These are phyloP conservation scores for Pythium rhizo-oryzae DNA, from an alignment of 352 stramenopile genomes.

Conservation along the genomic window DNA sequence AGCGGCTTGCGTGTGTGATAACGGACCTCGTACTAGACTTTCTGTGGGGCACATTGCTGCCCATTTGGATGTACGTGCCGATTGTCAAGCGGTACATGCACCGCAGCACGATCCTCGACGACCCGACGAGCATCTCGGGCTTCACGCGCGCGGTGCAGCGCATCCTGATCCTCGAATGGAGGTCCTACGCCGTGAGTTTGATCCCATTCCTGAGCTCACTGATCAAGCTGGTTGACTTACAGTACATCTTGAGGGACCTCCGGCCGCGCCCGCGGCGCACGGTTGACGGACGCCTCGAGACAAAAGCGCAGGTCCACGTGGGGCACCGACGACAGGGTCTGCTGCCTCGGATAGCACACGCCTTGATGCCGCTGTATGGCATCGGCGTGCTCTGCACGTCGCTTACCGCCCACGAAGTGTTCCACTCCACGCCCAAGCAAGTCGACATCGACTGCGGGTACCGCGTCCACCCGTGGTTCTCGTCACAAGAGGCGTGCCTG, in stretches of 20 bases:
- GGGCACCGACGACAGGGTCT: background rate
- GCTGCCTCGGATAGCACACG: background rate
- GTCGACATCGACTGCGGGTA: background rate
- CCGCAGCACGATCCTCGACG: background rate
- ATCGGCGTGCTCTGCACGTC: background rate
- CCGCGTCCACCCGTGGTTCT: slow-evolving; percentile 29
- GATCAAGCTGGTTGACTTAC: slow-evolving; percentile 9
- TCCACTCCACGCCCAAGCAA: background rate
- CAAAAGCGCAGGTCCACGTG: background rate
- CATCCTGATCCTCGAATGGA: slow-evolving; percentile 17
- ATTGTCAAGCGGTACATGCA: background rate
- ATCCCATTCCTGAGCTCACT: slow-evolving; percentile 22
- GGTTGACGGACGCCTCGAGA: background rate
- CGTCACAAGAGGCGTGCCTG: slow-evolving; percentile 17
- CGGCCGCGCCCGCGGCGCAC: background rate
- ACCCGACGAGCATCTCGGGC: background rate
- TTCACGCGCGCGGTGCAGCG: slow-evolving; percentile 13
- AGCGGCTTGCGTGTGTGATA: slow-evolving; percentile 13
- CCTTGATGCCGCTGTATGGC: slow-evolving; percentile 8
- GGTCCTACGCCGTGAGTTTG: slow-evolving; percentile 11
- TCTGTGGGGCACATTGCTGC: slow-evolving; percentile 16
- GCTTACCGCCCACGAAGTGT: background rate
- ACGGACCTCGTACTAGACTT: slow-evolving; percentile 15
- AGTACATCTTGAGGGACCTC: background rate
- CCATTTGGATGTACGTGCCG: slow-evolving; percentile 29